phyloP scores from a whole-genome alignment of 2,329 filamentous ascomycete genomes.

The Sclerotinia nivalis region DNA sequence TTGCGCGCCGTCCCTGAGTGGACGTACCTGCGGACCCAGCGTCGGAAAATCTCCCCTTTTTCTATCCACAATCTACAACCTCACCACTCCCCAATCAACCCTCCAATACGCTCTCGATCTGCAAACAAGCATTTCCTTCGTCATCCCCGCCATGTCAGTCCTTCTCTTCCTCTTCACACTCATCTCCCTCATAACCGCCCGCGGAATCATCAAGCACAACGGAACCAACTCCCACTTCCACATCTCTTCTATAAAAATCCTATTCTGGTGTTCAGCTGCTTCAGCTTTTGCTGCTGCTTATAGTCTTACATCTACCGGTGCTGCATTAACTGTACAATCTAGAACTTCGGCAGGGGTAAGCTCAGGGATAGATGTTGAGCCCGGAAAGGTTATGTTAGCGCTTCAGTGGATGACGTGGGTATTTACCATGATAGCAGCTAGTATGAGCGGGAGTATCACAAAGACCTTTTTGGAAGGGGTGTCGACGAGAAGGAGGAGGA shows the following conservation, averaged over 20 bases:
- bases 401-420: constrained; percentile 17
- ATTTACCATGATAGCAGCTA: neutral
- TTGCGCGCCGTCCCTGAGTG: constrained; percentile 2
- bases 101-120: constrained; percentile 14
- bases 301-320: constrained; percentile 2
- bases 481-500: neutral
- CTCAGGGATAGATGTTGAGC: neutral
- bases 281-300: constrained; percentile 12
- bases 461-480: neutral
- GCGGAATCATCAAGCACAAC: neutral
- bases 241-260: neutral
- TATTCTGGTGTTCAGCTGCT: constrained; percentile 8
- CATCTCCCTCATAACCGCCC: neutral
- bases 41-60: constrained; percentile 11
- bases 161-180: constrained; percentile 8
- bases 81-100: neutral
- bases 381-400: constrained; percentile 1
- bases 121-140: constrained; percentile 4
- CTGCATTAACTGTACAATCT: neutral
- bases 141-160: constrained; percentile 7
- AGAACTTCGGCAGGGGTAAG: too few species aligned
- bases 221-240: constrained; percentile 6
- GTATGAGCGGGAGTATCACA: constrained; percentile 13
- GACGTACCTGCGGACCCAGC: neutral
- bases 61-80: constrained; percentile 3